Evolutionary conservation across 164 flowering plant genomes (phyloP), one percentile per base, ranked within the genome.

Genomic region (Nymphaea colorata): DNA sequence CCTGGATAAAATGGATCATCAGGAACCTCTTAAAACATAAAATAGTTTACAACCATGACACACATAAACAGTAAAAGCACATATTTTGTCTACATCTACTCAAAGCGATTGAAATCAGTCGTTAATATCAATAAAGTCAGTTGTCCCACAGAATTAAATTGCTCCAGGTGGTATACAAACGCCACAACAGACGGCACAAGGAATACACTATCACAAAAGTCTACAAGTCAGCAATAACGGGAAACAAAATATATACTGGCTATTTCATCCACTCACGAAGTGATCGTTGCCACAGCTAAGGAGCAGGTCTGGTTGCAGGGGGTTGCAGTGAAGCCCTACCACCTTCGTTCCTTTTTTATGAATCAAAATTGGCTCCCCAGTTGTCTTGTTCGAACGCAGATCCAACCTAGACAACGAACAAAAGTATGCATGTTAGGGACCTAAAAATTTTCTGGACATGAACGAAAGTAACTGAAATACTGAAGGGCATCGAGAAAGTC

Each of bases 221-320:
- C 7, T 45, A 2, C 5, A 10, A 10, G 53, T 10, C 53, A 45
- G 7, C 5, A 45, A 0, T 45, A 45, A 45, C 10, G 53, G 53
- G 10, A 10, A 45, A 10, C 41, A 25, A 61, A 61, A 61, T 6
- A 5, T 4, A 16, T 5, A 25, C 59, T 55, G 12, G 11, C n/a
- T 42, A 53, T 62, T 59, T 51, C n/a, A 64, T 36, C 73, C 67
- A 64, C 96, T 87, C 82, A 93, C 98, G 73, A 82, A 93, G 75
- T 93, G 95, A 80, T 93, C 98, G 65, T 93, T 93, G 71, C 98
- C 98, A 80, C 96, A 91, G 71, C 93, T 91, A 72, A 93, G 71
- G 62, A 93, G 82, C 67, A 91, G 83, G 59, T 93, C 97, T 60
- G 96, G 95, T 67, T 86, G 96, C 68, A 88, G 69, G 70, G 98